Base-by-base conservation (phyloP, 345 rosid genomes). In the Mercurialis annua region DNA sequence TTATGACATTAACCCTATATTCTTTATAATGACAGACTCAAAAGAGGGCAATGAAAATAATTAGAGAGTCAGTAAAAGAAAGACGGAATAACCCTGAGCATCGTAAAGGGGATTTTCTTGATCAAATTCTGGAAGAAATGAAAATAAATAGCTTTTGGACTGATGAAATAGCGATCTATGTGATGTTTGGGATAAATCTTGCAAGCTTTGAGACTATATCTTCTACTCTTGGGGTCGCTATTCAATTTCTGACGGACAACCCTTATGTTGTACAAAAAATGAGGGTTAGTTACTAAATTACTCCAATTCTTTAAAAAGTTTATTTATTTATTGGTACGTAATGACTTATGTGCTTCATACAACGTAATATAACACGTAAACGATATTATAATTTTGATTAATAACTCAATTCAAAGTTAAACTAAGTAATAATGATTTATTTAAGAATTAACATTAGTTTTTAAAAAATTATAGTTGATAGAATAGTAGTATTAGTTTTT, bases 151-250 rank as follows among this genome's bases (percentile, higher is more conserved):
- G 12, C 9, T 56, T 56, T 6, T 56, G 34, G 60, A 56, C 60
- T 16, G 60, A 56, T 0, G 40, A 31, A 10, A 30, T 65, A 15
- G 65, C 24, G 11, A 4, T 55, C 2, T 62, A 48, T 24, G 12
- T 44, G 54, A 59, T 66, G 62, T 61, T 66, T 30, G 76, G 47
- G 10, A 38, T 73, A 7, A 40, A 63, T 3, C 44, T 62, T 26
- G 77, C 73, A 24, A 68, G 69, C 62, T 63, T 73, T 18, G 69
- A 73, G 38, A 62, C 73, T 17, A 40, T 63, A 6, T 68, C 77
- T 14, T 20, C 73, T 17, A 58, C 73, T 34, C 23, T 68, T 47
- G 29, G 65, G 30, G 38, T 73, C 10, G 33, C 68, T 51, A 54
- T 73, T 18, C 68, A 61, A n/a, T 57, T 62, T n/a, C 58, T 73